Conservation (phyloP, 1,139 yeast genomes). For the Candida sp. region DNA sequence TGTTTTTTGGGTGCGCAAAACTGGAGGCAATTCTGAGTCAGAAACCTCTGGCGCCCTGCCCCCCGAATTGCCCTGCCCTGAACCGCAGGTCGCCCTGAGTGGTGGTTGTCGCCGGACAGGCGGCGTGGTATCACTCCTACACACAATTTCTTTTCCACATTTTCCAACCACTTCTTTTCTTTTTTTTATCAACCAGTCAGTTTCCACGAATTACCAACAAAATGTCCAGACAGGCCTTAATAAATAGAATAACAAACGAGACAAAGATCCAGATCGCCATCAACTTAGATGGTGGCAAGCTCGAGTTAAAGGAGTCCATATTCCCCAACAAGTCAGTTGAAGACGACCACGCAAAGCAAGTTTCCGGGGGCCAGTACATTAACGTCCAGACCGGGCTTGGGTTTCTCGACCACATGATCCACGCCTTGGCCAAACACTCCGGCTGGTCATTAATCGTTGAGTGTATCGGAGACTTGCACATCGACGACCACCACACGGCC, state of each 20-base stretch:
- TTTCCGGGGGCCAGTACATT: constrained; percentile 70
- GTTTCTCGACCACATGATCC: constrained; percentile 96
- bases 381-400: constrained; percentile 92
- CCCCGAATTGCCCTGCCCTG: neutral
- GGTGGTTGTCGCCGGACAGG: too few species aligned
- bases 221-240: constrained; percentile 16
- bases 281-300: constrained; percentile 82
- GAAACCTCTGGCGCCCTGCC: neutral
- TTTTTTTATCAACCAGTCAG: constrained; percentile 4
- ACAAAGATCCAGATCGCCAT: constrained; percentile 90
- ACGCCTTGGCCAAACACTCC: constrained; percentile 94
- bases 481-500: constrained; percentile 97
- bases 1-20: neutral
- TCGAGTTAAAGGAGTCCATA: constrained; percentile 62
- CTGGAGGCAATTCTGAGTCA: neutral
- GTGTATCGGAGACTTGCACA: constrained; percentile 93
- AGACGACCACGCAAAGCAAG: constrained; percentile 64
- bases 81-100: neutral
- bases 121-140: too few species aligned
- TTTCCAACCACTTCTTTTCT: neutral
- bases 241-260: constrained; percentile 85
- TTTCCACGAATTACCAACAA: constrained; percentile 1
- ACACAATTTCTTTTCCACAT: neutral
- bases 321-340: constrained; percentile 35
- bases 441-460: constrained; percentile 95